phyloP scores from a whole-genome alignment of 1,284 basidiomycete species.

The Lentinula novae-zelandiae region DNA sequence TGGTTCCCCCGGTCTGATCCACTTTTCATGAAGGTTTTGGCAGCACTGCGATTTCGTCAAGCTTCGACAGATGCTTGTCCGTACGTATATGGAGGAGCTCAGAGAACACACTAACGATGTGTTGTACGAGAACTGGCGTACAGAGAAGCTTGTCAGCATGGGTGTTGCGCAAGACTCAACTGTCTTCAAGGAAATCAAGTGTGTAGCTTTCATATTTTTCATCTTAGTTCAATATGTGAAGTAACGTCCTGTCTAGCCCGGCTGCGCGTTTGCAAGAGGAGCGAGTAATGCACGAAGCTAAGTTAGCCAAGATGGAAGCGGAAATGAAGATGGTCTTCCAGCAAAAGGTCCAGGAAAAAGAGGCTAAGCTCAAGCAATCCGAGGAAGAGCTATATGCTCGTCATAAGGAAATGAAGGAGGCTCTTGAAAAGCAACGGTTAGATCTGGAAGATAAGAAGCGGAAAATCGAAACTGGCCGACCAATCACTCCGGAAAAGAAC shows the following conservation, averaged over 20 bases:
- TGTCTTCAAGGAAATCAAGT: constrained; percentile 99
- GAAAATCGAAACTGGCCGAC: constrained; percentile 90
- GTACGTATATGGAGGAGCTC: constrained; percentile 98
- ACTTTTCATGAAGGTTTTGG: background rate
- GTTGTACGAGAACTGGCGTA: constrained; percentile 95
- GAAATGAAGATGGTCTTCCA: constrained; percentile 99
- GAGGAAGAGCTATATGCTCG: constrained; percentile 97
- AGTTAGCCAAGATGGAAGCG: constrained; percentile 97
- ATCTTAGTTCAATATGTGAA: background rate
- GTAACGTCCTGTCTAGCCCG: constrained; percentile 52
- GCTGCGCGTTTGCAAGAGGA: constrained; percentile 95
- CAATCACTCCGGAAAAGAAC: constrained; percentile 91
- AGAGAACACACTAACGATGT: constrained; percentile 92
- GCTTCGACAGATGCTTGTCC: constrained; percentile 95
- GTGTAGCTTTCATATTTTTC: constrained; percentile 29
- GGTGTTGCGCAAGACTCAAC: constrained; percentile 94
- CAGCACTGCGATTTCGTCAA: constrained; percentile 96
- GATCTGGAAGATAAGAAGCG: constrained; percentile 99
- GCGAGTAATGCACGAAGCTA: constrained; percentile 89
- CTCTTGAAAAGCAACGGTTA: constrained; percentile 91
- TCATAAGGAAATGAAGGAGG: constrained; percentile 98
- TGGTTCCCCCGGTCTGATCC: background rate
- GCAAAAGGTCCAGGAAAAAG: constrained; percentile 98
- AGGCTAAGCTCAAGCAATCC: constrained; percentile 95
- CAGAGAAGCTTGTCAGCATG: constrained; percentile 92